Conservation (phyloP, 78 protist species). For the Mantamonas sphyraenae region DNA sequence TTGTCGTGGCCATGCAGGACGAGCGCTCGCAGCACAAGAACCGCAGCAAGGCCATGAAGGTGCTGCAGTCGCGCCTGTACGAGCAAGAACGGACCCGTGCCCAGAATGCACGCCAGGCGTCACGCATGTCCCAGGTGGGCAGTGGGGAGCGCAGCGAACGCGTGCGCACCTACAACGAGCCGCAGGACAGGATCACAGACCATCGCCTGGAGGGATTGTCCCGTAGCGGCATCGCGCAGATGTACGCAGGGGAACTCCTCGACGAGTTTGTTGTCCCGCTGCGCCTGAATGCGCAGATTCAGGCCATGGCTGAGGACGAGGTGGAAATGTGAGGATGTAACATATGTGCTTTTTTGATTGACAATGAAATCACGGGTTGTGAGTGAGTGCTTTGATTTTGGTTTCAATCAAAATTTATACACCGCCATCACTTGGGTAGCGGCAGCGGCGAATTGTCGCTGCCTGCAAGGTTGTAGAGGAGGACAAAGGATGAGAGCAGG, state of each 20-base stretch:
- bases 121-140: slow-evolving; percentile 43
- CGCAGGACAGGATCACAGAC: slow-evolving; percentile 85
- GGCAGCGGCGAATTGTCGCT: too few relatives aligned
- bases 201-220: slow-evolving; percentile 49
- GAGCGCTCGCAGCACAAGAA: slow-evolving; percentile 79
- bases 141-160: slow-evolving; percentile 50
- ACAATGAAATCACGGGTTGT: too few relatives aligned
- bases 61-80: slow-evolving; percentile 44
- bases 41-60: slow-evolving; percentile 52
- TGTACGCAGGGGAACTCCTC: slow-evolving; percentile 9
- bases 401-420: too few relatives aligned
- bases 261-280: slow-evolving; percentile 10
- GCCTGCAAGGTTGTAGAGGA: too few relatives aligned
- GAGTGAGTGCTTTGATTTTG: too few relatives aligned
- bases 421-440: too few relatives aligned
- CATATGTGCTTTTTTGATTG: too few relatives aligned
- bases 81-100: slow-evolving; percentile 33
- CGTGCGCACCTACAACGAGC: slow-evolving; percentile 74
- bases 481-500: too few relatives aligned
- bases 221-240: background rate
- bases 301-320: background rate
- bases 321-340: too few relatives aligned
- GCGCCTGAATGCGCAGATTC: background rate
- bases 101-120: slow-evolving; percentile 11
- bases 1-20: slow-evolving; percentile 56